phyloP scores from a whole-genome alignment of 495 filamentous ascomycete species.

The Neurospora sp. region DNA sequence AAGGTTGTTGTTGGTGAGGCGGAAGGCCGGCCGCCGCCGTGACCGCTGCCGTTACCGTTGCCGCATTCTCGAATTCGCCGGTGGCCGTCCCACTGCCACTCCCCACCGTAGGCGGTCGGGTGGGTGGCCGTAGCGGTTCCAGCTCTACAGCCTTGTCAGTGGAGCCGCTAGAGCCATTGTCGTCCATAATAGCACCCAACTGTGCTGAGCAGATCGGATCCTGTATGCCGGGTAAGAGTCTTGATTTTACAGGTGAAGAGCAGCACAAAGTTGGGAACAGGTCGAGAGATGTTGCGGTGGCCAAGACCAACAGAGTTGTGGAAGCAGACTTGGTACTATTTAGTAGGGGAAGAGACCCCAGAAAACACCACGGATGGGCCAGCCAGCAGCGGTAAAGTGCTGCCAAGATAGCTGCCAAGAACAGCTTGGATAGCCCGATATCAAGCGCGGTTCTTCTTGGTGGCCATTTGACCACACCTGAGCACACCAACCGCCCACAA shows the following conservation, averaged over 20 bases:
- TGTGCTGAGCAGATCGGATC: background rate
- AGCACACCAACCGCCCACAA: background rate
- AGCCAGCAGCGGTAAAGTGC: background rate
- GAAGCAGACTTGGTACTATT: background rate
- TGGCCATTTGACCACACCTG: background rate
- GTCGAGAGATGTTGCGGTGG: background rate
- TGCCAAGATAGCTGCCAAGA: background rate
- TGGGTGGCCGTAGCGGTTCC: background rate
- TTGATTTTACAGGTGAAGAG: background rate
- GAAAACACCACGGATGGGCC: background rate
- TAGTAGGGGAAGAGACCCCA: background rate
- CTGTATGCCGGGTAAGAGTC: background rate
- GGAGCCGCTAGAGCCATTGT: background rate
- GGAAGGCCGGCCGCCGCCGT: background rate
- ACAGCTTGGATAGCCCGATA: constrained; percentile 6
- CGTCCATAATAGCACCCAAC: background rate
- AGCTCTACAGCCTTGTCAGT: background rate
- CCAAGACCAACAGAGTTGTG: background rate
- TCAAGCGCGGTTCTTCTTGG: constrained; percentile 22
- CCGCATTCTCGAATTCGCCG: background rate
- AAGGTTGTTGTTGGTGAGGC: background rate
- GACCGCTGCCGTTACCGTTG: background rate
- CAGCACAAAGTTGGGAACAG: background rate
- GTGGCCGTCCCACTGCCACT: background rate
- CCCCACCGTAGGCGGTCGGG: background rate